Evolutionary conservation across 176 grass and related monocot species (phyloP), one percentile per base, ranked within the genome.

Genomic region (Carex littledalei): DNA sequence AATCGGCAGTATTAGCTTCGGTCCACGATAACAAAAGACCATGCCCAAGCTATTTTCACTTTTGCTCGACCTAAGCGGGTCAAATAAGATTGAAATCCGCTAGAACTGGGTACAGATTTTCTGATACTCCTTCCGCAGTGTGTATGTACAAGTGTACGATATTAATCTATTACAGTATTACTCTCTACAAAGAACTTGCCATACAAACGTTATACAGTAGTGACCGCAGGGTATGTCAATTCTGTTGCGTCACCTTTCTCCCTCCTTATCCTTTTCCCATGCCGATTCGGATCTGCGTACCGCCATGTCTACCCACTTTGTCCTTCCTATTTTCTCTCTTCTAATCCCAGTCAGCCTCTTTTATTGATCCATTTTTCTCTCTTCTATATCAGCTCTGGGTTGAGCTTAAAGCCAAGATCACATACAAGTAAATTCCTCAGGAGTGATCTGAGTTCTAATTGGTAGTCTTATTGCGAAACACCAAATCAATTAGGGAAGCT

Each of bases 231-330:
- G 21, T 47, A 82, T 22, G 29, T 11, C 4, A 11, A 60, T 64
- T 82, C n/a, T 64, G 79, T 82, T 82, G 79, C 79, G 79, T 82
- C 59, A 65, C 79, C 79, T 82, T 65, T 65, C 79, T 82, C 39
- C 59, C 58, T 49, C 21, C 55, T 57, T 80, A 80, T 80, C 56
- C 37, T 47, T 65, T 6, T 32, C 79, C 58, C 79, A 65, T 66
- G 35, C 34, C 79, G 57, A 65, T 82, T 63, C 34, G 59, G 78
- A 65, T 82, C 59, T 45, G 79, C 78, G 78, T 49, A 45, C 16
- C 17, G 6, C 79, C 79, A 43, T 63, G 11, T 14, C n/a, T 43
- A 82, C 34, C 18, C 34, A 65, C 18, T 82, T 50, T 65, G 35
- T 65, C 34, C 35, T 41, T 80, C 20, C 2, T 80, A 50, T 43